Evolutionary conservation across 1,139 yeast genomes (phyloP), one percentile per base, ranked within the genome.

Genomic region (Yamadazyma triangularis): DNA sequence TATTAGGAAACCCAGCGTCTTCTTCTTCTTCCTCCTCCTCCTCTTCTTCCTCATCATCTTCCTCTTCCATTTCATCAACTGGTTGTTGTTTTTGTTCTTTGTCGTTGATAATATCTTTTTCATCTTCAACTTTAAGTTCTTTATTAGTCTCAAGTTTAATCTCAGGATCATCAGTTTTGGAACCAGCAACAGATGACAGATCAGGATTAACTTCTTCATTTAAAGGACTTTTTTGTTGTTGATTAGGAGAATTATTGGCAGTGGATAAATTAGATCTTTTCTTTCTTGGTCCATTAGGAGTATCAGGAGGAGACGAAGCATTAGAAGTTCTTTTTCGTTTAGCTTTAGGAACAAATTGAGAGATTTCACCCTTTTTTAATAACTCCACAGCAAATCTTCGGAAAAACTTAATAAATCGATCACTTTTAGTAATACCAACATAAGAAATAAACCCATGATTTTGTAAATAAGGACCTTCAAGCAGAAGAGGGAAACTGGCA

Each of bases 381-480:
- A 67, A 45, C 15, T 54, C 48, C 5, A 64, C 49, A 3, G 65
- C 60, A 43, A 57, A 67, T 28, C 58, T 56, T 23, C 74, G 50
- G 25, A 67, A 49, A 25, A 65, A 53, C 31, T 60, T 60, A 23
- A 64, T 56, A 38, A 60, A 68, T 5, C 67, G 62, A 39, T 68
- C 74, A 35, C 64, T 52, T 36, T 67, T 68, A 4, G 69, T 60
- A 25, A 67, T 45, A 1, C 73, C 73, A 26, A 65, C 54, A 34
- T 64, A 67, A 2, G 71, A 61, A 16, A 67, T 40, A n/a, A 57
- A 50, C 2, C 74, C 74, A 32, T 65, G 70, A 26, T 56, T 60
- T 36, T 65, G 71, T 58, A 70, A 57, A 25, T 44, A 42, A 2
- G 58, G 53, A 2, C 73, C 73, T 31, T 66, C 72, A 5, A 61